Evolutionary conservation across 345 rosid genomes (phyloP).

Genomic region (Salix dunnii): DNA sequence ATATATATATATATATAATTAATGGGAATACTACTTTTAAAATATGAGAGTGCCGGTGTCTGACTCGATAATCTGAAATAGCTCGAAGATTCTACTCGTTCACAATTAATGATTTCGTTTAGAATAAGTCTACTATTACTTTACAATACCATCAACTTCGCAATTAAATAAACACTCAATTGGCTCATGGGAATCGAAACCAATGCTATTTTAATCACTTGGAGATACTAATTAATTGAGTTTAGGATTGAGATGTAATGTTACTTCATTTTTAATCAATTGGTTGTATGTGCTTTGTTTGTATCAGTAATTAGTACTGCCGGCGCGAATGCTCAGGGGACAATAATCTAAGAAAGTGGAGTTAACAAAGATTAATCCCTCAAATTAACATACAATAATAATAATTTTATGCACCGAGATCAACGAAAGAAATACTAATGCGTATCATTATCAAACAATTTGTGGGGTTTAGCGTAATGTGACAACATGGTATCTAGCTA

Average conservation of each 20-base stretch:
- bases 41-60: background rate
- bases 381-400: background rate
- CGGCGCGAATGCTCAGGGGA: slow-evolving; percentile 30
- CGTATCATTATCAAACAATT: slow-evolving; percentile 9
- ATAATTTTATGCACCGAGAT: slow-evolving; percentile 11
- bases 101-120: background rate
- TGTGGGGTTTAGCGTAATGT: slow-evolving; percentile 21
- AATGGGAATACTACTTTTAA: background rate
- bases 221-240: background rate
- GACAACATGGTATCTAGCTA: slow-evolving; percentile 27
- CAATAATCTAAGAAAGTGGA: slow-evolving; percentile 16
- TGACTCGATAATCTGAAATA: background rate
- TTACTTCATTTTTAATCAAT: slow-evolving; percentile 14
- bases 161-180: background rate
- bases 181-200: background rate
- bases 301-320: slow-evolving; percentile 15
- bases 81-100: background rate
- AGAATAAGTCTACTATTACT: background rate
- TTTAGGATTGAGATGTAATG: slow-evolving; percentile 7
- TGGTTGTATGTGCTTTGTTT: slow-evolving; percentile 26
- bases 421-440: background rate
- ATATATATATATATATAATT: too few relatives aligned
- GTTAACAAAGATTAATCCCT: background rate
- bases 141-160: background rate
- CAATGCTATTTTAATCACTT: background rate